Evolutionary conservation across 2,329 filamentous ascomycete species (phyloP).

Genomic region (Penicillium fuscoglaucum): DNA sequence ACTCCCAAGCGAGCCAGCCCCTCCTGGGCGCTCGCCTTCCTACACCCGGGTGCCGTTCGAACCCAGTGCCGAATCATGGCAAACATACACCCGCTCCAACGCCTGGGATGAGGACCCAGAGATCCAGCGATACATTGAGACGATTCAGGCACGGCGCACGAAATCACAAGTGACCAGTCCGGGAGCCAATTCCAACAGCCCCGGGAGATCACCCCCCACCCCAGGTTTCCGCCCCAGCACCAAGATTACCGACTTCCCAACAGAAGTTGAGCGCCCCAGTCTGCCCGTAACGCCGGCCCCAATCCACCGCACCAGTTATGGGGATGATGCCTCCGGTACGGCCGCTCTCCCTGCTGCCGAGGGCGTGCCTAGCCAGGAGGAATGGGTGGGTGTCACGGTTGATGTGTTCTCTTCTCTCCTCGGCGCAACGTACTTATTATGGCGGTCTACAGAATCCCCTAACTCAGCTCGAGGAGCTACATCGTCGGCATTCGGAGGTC

Average conservation of each 20-base stretch:
- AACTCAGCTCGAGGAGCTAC: constrained; percentile 68
- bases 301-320: constrained; percentile 62
- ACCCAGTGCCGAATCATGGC: constrained; percentile 60
- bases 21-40: constrained; percentile 2
- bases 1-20: background rate
- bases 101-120: constrained; percentile 91
- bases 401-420: constrained; percentile 48
- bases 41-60: constrained; percentile 14
- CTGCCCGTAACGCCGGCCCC: constrained; percentile 88
- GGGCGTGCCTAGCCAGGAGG: constrained; percentile 81
- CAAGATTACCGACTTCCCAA: constrained; percentile 84
- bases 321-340: constrained; percentile 14
- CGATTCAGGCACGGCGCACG: constrained; percentile 66
- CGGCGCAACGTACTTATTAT: constrained; percentile 47
- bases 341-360: constrained; percentile 68
- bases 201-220: constrained; percentile 11
- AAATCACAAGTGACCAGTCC: constrained; percentile 42
- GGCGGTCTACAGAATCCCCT: constrained; percentile 64
- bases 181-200: constrained; percentile 12
- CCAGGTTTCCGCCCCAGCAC: constrained; percentile 53
- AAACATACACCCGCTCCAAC: constrained; percentile 72
- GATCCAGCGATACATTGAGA: constrained; percentile 83
- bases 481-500: constrained; percentile 64
- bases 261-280: constrained; percentile 76
- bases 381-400: constrained; percentile 81